phyloP scores from a whole-genome alignment of 2,329 filamentous ascomycete species.

The Colletotrichum tanaceti region DNA sequence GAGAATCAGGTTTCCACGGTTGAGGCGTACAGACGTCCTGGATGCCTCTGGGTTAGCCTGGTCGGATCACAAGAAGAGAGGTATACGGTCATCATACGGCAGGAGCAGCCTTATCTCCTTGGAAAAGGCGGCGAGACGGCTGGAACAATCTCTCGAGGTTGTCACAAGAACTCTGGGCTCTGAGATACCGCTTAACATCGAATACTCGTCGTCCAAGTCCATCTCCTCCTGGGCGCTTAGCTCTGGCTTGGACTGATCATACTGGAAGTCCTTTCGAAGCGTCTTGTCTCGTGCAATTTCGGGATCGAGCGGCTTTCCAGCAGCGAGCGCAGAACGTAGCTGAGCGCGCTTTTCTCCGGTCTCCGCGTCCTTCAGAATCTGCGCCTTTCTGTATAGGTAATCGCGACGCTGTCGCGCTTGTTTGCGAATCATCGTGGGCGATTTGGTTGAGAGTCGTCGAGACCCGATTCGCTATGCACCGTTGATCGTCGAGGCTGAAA shows the following conservation, averaged over 20 bases:
- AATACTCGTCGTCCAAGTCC: constrained; percentile 89
- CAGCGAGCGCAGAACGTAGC: constrained; percentile 85
- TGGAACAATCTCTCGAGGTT: constrained; percentile 88
- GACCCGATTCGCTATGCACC: neutral
- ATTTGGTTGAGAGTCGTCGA: neutral
- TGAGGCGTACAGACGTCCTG: constrained; percentile 82
- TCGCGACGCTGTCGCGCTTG: constrained; percentile 57
- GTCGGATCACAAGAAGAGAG: constrained; percentile 62
- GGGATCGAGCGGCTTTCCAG: constrained; percentile 86
- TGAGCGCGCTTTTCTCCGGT: constrained; percentile 92
- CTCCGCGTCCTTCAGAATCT: constrained; percentile 89
- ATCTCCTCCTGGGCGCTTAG: constrained; percentile 74
- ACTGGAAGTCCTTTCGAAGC: constrained; percentile 89
- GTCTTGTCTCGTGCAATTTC: constrained; percentile 87
- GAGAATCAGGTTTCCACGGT: constrained; percentile 90
- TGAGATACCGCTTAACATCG: constrained; percentile 87
- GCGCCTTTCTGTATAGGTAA: constrained; percentile 87
- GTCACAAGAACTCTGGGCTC: constrained; percentile 73
- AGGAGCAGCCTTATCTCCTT: constrained; percentile 88
- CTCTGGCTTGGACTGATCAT: constrained; percentile 85
- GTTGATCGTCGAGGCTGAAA: neutral
- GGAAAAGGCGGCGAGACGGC: constrained; percentile 86
- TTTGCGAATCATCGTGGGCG: constrained; percentile 47
- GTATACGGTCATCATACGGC: constrained; percentile 56
- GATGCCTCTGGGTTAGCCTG: constrained; percentile 63